Conservation (phyloP, 2,329 filamentous ascomycete species). For the Trichoderma brevicompactum region DNA sequence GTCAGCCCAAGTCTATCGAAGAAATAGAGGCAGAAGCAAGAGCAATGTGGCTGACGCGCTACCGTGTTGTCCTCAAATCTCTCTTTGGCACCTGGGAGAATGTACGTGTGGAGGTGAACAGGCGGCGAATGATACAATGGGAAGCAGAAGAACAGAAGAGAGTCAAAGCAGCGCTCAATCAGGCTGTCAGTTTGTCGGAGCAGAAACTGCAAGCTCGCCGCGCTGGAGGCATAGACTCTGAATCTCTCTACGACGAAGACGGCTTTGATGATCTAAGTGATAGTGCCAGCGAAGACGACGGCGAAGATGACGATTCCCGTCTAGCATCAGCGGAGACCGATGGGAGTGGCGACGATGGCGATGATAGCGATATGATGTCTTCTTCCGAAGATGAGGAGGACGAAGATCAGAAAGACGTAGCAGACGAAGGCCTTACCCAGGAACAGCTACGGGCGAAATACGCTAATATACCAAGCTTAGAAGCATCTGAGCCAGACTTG, state of each 20-base stretch:
- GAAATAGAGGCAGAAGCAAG: constrained; percentile 80
- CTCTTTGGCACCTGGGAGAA: constrained; percentile 66
- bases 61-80: constrained; percentile 69
- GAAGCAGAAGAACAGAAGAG: constrained; percentile 67
- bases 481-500: constrained; percentile 37
- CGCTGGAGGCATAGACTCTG: constrained; percentile 56
- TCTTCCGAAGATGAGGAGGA: constrained; percentile 67
- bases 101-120: constrained; percentile 64
- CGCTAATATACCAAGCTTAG: constrained; percentile 61
- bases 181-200: constrained; percentile 73
- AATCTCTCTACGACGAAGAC: constrained; percentile 51
- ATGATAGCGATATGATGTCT: constrained; percentile 60
- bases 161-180: constrained; percentile 70
- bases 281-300: constrained; percentile 47
- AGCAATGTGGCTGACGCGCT: constrained; percentile 67
- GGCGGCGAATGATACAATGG: constrained; percentile 63
- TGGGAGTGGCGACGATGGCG: constrained; percentile 39
- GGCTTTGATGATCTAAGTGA: constrained; percentile 55
- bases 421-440: constrained; percentile 68
- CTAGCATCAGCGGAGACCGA: constrained; percentile 42
- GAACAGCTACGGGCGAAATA: constrained; percentile 73
- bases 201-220: constrained; percentile 68
- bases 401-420: constrained; percentile 56
- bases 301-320: constrained; percentile 42
- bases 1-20: constrained; percentile 76